Evolutionary conservation across 2,329 filamentous ascomycete genomes (phyloP).

Genomic region (Scytalidium lignicola): DNA sequence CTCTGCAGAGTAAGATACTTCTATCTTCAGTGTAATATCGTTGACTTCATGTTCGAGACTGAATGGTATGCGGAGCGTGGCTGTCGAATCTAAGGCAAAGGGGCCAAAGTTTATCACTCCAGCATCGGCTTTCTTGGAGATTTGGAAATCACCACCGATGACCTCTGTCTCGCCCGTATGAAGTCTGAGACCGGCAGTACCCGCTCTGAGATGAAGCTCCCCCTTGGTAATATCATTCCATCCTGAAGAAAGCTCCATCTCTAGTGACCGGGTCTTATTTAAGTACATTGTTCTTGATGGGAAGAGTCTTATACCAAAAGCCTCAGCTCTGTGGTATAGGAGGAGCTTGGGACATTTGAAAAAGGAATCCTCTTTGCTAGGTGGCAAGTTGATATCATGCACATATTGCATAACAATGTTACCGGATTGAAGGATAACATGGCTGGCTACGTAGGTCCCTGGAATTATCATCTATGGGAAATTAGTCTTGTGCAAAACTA

Average conservation of each 20-base stretch:
- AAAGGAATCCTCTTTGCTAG: slow-evolving; percentile 30
- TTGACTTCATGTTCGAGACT: slow-evolving; percentile 72
- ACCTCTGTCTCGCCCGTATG: slow-evolving; percentile 55
- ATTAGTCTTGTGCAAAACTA: slow-evolving; percentile 23
- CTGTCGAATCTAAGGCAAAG: slow-evolving; percentile 38
- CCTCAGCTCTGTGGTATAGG: slow-evolving; percentile 66
- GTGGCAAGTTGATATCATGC: slow-evolving; percentile 37
- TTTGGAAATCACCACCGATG: slow-evolving; percentile 35
- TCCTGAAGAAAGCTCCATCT: slow-evolving; percentile 67
- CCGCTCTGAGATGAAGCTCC: slow-evolving; percentile 57
- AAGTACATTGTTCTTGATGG: slow-evolving; percentile 71
- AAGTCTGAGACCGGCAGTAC: slow-evolving; percentile 61
- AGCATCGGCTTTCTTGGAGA: slow-evolving; percentile 46
- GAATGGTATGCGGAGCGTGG: slow-evolving; percentile 70
- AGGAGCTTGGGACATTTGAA: slow-evolving; percentile 58
- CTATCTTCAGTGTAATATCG: slow-evolving; percentile 69
- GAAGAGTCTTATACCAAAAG: slow-evolving; percentile 63
- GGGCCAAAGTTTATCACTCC: slow-evolving; percentile 47
- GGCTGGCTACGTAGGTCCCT: slow-evolving; percentile 71
- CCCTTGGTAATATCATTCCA: slow-evolving; percentile 63
- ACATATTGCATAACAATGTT: slow-evolving; percentile 65
- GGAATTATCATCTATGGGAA: slow-evolving; percentile 53
- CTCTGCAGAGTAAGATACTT: slow-evolving; percentile 67
- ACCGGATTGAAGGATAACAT: slow-evolving; percentile 58
- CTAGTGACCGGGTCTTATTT: slow-evolving; percentile 71